A percentile compares a stretch with the other conserved stretches of the same genome.
Conservation (phyloP, 495 filamentous ascomycete genomes). For the Penicillium cosmopolitanum region DNA sequence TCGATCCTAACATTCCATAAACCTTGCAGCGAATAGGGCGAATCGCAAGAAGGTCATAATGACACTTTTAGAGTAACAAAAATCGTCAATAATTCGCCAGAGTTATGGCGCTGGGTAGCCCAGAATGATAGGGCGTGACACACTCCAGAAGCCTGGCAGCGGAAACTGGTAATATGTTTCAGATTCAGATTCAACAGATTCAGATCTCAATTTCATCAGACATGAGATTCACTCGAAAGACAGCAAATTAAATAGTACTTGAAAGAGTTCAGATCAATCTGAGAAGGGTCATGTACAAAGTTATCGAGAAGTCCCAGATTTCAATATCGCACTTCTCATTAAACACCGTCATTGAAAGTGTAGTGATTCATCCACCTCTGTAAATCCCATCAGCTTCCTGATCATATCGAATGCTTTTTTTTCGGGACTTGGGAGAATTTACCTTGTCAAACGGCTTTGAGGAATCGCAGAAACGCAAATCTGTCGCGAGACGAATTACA, state of each 20-base stretch:
- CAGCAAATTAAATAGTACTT: too few species aligned
- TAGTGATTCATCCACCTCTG: conserved; percentile 47
- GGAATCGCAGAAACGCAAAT: conserved; percentile 58
- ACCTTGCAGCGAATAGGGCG: conserved; percentile 5
- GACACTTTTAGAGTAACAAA: conserved; percentile 12
- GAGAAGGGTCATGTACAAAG: too few species aligned
- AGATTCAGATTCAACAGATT: background rate
- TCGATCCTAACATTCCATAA: conserved; percentile 23
- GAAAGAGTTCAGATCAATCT: too few species aligned
- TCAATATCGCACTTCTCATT: background rate
- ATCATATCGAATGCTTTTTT: background rate
- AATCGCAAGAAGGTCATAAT: conserved; percentile 21
- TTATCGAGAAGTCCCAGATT: too few species aligned
- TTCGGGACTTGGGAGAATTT: conserved; percentile 1
- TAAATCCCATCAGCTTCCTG: conserved; percentile 7
- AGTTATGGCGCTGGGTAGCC: background rate
- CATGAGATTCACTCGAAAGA: too few species aligned
- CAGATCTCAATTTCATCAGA: too few species aligned
- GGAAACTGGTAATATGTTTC: background rate
- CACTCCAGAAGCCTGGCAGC: background rate
- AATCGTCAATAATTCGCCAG: background rate
- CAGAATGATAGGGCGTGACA: conserved; percentile 19
- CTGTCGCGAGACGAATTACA: conserved; percentile 59
- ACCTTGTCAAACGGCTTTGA: conserved; percentile 53
- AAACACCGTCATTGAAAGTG: conserved; percentile 41